Conservation (phyloP, 306 rosid species). For the Inga oerstediana region DNA sequence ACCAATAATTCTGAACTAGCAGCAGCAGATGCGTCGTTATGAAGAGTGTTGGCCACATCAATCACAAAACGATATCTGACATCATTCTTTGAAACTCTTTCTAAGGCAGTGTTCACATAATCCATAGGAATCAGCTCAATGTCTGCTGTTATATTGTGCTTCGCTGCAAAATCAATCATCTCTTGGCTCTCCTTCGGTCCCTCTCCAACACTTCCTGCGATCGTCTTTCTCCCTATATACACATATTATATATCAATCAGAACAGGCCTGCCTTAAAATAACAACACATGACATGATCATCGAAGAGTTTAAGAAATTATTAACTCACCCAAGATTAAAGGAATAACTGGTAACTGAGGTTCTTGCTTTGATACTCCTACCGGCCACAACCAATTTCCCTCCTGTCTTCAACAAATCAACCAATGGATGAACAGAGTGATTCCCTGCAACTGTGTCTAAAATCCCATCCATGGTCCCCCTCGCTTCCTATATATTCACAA, state of each 20-base stretch:
- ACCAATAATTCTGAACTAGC: too few relatives aligned
- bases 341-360: constrained; percentile 31
- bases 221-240: constrained; percentile 28
- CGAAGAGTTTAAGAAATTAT: too few relatives aligned
- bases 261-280: too few relatives aligned
- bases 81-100: constrained; percentile 31
- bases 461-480: constrained; percentile 50
- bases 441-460: constrained; percentile 48
- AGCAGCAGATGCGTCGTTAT: neutral
- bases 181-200: constrained; percentile 28
- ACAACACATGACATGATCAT: too few relatives aligned
- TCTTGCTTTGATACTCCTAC: constrained; percentile 42
- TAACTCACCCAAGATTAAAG: constrained; percentile 37
- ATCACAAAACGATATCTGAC: constrained; percentile 42
- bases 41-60: constrained; percentile 30
- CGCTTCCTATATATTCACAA: constrained; percentile 22
- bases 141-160: constrained; percentile 32
- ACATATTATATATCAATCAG: too few relatives aligned
- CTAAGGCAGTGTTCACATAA: constrained; percentile 37
- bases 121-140: constrained; percentile 36
- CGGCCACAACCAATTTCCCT: constrained; percentile 48
- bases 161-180: constrained; percentile 35
- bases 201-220: constrained; percentile 23
- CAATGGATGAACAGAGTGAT: constrained; percentile 41
- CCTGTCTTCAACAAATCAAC: constrained; percentile 36